These are phyloP conservation scores for Geotrichum bryndzae DNA, from an alignment of 1,139 yeast genomes.

Conservation along the genomic window DNA sequence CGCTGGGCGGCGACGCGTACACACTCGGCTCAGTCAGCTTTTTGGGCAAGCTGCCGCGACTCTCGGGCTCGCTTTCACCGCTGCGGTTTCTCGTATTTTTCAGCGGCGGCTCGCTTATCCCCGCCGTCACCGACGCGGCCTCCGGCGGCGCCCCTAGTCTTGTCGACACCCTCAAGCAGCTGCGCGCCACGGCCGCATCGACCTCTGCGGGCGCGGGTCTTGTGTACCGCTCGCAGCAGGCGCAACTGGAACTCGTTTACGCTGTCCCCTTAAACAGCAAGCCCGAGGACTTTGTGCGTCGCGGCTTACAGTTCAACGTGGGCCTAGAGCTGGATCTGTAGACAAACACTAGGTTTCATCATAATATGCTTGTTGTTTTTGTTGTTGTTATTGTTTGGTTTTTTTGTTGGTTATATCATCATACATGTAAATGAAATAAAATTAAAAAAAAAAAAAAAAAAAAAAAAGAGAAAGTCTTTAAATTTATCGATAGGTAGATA, in stretches of 20 bases:
- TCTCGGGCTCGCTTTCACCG: conserved; percentile 16
- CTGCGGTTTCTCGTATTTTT: conserved; percentile 18
- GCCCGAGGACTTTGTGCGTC: neutral
- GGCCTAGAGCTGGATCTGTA: neutral
- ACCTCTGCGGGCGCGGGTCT: conserved; percentile 22
- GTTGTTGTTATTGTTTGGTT: neutral
- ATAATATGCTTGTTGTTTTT: neutral
- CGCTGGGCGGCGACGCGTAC: conserved; percentile 56
- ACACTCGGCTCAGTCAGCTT: conserved; percentile 19
- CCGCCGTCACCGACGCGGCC: neutral
- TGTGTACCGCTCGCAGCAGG: conserved; percentile 13
- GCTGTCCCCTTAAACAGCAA: conserved; percentile 7
- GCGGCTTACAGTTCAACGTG: neutral
- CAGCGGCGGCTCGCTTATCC: conserved; percentile 16
- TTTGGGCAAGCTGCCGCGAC: conserved; percentile 17
- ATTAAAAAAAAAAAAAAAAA: neutral
- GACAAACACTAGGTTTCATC: neutral
- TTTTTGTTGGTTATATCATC: neutral
- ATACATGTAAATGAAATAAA: neutral
- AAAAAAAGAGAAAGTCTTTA: neutral
- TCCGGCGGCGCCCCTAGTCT: neutral
- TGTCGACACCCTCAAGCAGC: neutral
- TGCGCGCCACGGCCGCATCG: neutral
- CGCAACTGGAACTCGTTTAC: conserved; percentile 16
- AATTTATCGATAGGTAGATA: neutral